A percentile compares a stretch with the other conserved stretches of the same genome.
These are phyloP conservation scores for Diaporthe capsici DNA, from an alignment of 2,329 filamentous ascomycete genomes.

Conservation along the genomic window DNA sequence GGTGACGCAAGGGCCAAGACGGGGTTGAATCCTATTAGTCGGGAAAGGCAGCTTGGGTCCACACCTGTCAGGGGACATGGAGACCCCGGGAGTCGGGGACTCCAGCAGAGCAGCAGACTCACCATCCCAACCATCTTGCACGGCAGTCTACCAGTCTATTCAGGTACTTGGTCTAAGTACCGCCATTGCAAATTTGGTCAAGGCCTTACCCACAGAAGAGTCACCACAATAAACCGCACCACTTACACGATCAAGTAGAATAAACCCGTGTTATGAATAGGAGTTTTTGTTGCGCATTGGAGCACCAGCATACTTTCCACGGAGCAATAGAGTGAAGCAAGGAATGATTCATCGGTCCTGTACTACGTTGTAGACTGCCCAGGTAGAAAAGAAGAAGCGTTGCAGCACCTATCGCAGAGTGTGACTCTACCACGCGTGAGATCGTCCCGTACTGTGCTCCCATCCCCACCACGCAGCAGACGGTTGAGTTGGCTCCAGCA, in stretches of 20 bases:
- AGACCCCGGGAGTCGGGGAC: conserved; percentile 1
- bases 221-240: background rate
- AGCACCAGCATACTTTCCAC: background rate
- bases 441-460: conserved; percentile 16
- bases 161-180: background rate
- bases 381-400: conserved; percentile 4
- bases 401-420: conserved; percentile 13
- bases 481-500: background rate
- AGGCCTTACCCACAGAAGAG: background rate
- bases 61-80: conserved; percentile 22
- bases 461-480: conserved; percentile 15
- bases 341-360: background rate
- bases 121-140: background rate
- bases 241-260: background rate
- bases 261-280: background rate
- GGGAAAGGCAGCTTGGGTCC: background rate
- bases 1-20: conserved; percentile 31
- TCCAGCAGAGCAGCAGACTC: background rate
- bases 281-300: background rate
- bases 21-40: conserved; percentile 11
- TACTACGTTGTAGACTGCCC: background rate
- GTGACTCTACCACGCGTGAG: conserved; percentile 15
- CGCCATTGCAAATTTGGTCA: conserved; percentile 2
- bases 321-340: background rate
- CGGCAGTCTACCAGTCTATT: background rate